Conservation (phyloP, 2,329 filamentous ascomycete species). For the Fusarium luffae region DNA sequence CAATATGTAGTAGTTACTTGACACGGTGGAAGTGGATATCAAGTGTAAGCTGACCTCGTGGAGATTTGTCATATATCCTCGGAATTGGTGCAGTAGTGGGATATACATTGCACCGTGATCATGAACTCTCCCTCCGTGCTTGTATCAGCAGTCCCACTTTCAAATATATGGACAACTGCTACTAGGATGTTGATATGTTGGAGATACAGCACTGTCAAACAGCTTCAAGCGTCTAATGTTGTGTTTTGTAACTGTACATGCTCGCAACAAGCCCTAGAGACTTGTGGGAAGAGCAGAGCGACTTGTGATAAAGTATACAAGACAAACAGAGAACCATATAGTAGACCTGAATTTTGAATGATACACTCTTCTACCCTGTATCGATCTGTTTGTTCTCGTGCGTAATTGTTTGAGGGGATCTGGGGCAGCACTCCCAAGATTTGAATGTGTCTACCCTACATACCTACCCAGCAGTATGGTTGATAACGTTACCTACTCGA, state of each 20-base stretch:
- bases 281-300: not conserved
- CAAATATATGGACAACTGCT: not conserved
- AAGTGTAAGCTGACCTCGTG: not conserved
- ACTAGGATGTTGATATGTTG: not conserved
- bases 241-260: too few species aligned
- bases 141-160: not conserved
- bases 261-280: not conserved
- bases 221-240: too few species aligned
- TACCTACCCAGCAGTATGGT: not conserved
- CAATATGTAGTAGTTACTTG: constrained; percentile 5
- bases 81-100: not conserved
- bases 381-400: not conserved
- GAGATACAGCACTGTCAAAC: not conserved
- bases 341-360: not conserved
- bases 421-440: not conserved
- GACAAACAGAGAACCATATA: not conserved
- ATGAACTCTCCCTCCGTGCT: not conserved
- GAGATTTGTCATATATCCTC: constrained; percentile 31
- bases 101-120: not conserved
- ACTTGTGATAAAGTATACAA: not conserved
- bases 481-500: not conserved
- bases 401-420: not conserved
- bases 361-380: not conserved
- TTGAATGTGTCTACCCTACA: not conserved
- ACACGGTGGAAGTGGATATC: not conserved